Percentiles rank a stretch among this genome's conserved stretches.
These are phyloP conservation scores for sweet orange (Citrus sinensis) DNA, from an alignment of 345 rosid genomes.

Conservation along the genomic window DNA sequence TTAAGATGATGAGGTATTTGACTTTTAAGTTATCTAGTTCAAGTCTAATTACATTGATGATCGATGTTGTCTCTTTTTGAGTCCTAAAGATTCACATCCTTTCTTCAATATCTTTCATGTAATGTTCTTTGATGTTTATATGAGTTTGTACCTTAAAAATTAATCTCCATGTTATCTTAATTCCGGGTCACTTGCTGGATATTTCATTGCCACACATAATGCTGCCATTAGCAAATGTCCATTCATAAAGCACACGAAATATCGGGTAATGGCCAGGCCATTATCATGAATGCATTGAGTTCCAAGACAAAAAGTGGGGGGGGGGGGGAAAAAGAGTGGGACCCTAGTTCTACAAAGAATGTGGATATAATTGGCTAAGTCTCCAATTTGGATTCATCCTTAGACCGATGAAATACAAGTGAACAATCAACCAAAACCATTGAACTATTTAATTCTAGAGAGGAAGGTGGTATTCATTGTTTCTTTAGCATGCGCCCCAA, in stretches of 20 bases:
- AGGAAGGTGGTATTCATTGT: slow-evolving; percentile 8
- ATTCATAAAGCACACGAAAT: neutral
- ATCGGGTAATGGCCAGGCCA: neutral
- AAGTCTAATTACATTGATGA: no score
- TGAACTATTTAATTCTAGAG: neutral
- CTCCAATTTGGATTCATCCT: neutral
- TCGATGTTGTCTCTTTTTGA: no score
- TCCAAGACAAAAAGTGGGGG: neutral
- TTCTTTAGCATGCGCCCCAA: slow-evolving; percentile 13
- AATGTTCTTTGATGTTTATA: no score
- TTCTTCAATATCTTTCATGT: neutral
- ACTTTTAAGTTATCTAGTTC: neutral
- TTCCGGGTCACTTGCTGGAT: neutral
- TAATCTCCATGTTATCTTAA: neutral
- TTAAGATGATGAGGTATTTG: neutral
- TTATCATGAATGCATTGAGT: neutral
- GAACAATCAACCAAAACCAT: neutral
- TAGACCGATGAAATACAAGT: neutral
- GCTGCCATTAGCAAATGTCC: neutral
- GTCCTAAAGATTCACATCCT: no score
- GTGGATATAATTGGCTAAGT: slow-evolving; percentile 7
- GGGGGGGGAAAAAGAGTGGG: neutral
- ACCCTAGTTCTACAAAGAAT: neutral
- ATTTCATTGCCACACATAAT: neutral
- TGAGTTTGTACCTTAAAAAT: neutral